phyloP scores from a whole-genome alignment of 495 filamentous ascomycete genomes.

The Podospora conica region DNA sequence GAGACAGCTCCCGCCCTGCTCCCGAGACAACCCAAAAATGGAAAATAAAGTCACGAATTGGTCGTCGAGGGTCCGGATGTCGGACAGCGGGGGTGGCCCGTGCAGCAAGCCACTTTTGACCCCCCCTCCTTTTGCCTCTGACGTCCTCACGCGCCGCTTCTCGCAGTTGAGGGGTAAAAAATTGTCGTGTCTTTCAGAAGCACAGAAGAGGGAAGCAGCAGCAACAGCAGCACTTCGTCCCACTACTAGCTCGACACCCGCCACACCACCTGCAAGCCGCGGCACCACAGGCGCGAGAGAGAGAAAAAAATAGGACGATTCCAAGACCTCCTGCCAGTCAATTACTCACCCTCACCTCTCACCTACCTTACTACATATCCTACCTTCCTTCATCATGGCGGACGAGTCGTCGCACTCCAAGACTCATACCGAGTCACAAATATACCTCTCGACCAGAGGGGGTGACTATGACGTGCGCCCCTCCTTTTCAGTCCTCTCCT shows the following conservation, averaged over 20 bases:
- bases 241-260: background rate
- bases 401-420: background rate
- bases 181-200: background rate
- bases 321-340: background rate
- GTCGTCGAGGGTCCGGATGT: background rate
- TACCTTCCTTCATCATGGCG: background rate
- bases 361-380: background rate
- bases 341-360: background rate
- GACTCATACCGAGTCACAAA: slow-evolving; percentile 59
- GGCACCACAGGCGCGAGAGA: background rate
- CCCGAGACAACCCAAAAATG: too few relatives aligned
- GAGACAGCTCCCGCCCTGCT: too few relatives aligned
- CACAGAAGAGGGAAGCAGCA: background rate
- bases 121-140: background rate
- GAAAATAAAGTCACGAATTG: too few relatives aligned
- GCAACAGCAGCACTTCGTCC: background rate
- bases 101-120: background rate
- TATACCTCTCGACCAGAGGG: slow-evolving; percentile 75
- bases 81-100: background rate
- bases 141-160: background rate
- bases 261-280: background rate
- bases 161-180: background rate
- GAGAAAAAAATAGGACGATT: background rate
- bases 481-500: background rate
- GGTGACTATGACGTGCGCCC: slow-evolving; percentile 66